A percentile compares a stretch with the other conserved stretches of the same genome.
phyloP scores from a whole-genome alignment of 2,329 filamentous ascomycete genomes.

The Alternaria triticina region DNA sequence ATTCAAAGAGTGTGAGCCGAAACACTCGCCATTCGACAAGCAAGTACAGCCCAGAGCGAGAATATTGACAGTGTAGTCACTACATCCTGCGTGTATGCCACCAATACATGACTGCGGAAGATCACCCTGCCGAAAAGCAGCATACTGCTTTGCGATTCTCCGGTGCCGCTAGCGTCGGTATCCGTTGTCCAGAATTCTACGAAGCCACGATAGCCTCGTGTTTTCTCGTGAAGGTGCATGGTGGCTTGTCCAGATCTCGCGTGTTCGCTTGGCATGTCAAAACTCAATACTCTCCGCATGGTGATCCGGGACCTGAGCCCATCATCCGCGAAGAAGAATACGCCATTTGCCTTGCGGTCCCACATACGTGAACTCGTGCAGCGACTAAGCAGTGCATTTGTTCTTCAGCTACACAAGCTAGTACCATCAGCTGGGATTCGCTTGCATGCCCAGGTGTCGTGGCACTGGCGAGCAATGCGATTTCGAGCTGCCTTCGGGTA shows the following conservation, averaged over 20 bases:
- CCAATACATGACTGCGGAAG: background rate
- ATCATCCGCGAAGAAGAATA: background rate
- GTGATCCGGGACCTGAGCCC: background rate
- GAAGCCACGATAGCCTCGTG: background rate
- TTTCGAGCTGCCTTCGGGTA: background rate
- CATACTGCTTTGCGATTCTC: background rate
- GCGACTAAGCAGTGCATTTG: background rate
- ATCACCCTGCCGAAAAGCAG: background rate
- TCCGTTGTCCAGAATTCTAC: background rate
- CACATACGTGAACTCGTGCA: background rate
- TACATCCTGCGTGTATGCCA: background rate
- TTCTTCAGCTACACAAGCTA: background rate
- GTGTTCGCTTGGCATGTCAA: constrained; percentile 4
- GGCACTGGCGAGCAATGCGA: background rate
- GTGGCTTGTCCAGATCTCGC: constrained; percentile 5
- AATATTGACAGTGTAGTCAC: background rate
- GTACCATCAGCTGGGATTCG: background rate
- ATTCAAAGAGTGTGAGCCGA: background rate
- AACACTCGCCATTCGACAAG: background rate
- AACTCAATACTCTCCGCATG: constrained; percentile 5
- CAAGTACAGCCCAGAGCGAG: background rate
- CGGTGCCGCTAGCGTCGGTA: background rate
- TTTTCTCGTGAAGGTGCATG: constrained; percentile 4
- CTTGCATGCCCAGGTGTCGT: background rate
- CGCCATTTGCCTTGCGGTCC: background rate